These are phyloP conservation scores for Penicillium hesseltinei DNA, from an alignment of 2,329 filamentous ascomycete genomes.

Conservation along the genomic window DNA sequence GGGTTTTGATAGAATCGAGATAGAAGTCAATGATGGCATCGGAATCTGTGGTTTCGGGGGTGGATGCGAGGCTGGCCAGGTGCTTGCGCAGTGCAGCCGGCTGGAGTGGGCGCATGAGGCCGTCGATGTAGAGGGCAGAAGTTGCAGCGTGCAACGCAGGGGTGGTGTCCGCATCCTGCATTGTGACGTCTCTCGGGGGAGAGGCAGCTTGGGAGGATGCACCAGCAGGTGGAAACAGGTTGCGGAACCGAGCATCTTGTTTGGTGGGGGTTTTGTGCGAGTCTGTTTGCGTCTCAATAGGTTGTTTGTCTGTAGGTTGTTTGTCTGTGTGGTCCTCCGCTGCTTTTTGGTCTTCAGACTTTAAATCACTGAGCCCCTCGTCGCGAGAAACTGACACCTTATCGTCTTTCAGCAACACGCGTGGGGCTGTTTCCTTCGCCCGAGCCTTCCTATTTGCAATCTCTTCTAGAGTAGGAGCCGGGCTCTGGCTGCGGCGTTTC, in stretches of 20 bases:
- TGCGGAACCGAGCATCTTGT: conserved; percentile 50
- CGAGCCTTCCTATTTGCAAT: conserved; percentile 57
- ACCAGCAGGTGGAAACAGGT: conserved; percentile 42
- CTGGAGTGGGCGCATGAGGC: conserved; percentile 84
- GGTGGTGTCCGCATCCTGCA: conserved; percentile 43
- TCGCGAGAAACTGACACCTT: conserved; percentile 11
- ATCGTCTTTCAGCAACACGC: conserved; percentile 34
- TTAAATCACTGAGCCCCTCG: conserved; percentile 10
- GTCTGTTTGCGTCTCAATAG: neutral
- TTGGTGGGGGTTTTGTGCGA: conserved; percentile 17
- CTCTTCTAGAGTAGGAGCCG: conserved; percentile 55
- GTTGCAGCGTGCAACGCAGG: conserved; percentile 71
- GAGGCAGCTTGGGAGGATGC: conserved; percentile 25
- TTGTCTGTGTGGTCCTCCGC: conserved; percentile 14
- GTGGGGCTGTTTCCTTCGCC: conserved; percentile 43
- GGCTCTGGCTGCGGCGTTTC: conserved; percentile 65
- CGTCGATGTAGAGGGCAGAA: conserved; percentile 78
- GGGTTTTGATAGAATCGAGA: conserved; percentile 81
- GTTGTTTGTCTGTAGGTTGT: conserved; percentile 8
- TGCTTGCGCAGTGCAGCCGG: conserved; percentile 65
- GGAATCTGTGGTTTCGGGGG: conserved; percentile 52
- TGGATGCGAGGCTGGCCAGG: conserved; percentile 65
- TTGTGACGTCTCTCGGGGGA: conserved; percentile 28
- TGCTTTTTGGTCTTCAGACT: conserved; percentile 23
- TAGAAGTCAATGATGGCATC: conserved; percentile 67